A percentile compares a stretch with the other conserved stretches of the same genome.
phyloP scores from a whole-genome alignment of 257 asterid species.

The Penstemon barbatus region DNA sequence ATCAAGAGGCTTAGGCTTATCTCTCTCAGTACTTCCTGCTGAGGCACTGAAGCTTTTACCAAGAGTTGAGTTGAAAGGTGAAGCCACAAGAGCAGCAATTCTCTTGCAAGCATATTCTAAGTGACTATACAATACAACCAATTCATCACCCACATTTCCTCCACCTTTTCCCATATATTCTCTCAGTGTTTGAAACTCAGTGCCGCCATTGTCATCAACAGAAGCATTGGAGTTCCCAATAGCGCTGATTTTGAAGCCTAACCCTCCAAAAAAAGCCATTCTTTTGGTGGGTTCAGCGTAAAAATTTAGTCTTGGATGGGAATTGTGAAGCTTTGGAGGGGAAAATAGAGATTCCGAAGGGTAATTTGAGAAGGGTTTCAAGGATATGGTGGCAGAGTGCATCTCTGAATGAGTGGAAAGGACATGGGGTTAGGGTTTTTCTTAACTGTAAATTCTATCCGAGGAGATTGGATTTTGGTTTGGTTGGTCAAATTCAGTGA shows the following conservation, averaged over 20 bases:
- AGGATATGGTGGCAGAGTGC: conserved; percentile 45
- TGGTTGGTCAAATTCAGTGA: neutral
- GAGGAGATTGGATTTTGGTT: neutral
- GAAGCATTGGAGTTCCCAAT: conserved; percentile 22
- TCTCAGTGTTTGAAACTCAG: conserved; percentile 58
- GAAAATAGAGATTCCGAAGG: conserved; percentile 35
- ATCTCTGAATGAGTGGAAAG: conserved; percentile 30
- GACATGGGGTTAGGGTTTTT: conserved; percentile 23
- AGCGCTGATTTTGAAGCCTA: conserved; percentile 46
- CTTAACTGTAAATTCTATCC: conserved; percentile 20
- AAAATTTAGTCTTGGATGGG: conserved; percentile 32
- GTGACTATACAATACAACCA: conserved; percentile 63
- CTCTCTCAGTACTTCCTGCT: conserved; percentile 54
- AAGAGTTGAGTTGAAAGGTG: conserved; percentile 71
- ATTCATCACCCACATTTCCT: conserved; percentile 64
- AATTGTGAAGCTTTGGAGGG: conserved; percentile 32
- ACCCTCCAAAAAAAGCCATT: conserved; percentile 48
- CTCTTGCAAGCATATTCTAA: conserved; percentile 81
- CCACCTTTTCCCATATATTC: conserved; percentile 70
- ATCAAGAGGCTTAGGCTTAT: conserved; percentile 93
- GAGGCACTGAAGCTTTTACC: conserved; percentile 31
- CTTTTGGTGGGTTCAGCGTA: conserved; percentile 27
- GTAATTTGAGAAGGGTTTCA: conserved; percentile 40
- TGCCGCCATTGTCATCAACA: conserved; percentile 25
- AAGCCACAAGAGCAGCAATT: conserved; percentile 91